Conservation (phyloP, 768 basidiomycete genomes). For the Naganishia vaughanmartiniae region DNA sequence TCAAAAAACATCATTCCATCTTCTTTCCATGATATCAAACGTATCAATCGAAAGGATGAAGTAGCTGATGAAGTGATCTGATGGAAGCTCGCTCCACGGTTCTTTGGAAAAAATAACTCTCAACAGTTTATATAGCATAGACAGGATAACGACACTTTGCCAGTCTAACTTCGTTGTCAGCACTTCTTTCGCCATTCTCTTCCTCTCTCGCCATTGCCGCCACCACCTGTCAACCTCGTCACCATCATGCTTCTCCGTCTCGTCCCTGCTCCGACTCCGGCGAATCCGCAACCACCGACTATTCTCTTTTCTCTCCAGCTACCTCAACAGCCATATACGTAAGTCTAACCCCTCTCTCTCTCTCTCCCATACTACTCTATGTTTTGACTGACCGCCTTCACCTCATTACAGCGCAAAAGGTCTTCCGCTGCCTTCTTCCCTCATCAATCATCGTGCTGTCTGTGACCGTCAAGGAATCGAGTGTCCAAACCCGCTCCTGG, state of each 20-base stretch:
- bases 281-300: constrained; percentile 48
- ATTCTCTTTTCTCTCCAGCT: constrained; percentile 53
- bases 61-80: too few species aligned
- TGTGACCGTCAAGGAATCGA: constrained; percentile 49
- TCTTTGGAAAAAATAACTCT: too few species aligned
- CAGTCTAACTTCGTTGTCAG: too few species aligned
- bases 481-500: constrained; percentile 49
- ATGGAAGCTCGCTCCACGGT: too few species aligned
- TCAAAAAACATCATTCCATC: too few species aligned
- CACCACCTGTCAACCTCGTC: not conserved
- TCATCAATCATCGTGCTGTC: constrained; percentile 45
- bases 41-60: too few species aligned
- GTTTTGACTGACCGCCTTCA: not conserved
- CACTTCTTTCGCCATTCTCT: not conserved
- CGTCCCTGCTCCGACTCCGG: constrained; percentile 43
- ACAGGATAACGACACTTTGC: too few species aligned
- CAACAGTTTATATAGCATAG: too few species aligned
- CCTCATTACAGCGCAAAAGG: constrained; percentile 33
- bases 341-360: constrained; percentile 16
- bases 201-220: not conserved
- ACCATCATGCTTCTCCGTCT: constrained; percentile 51
- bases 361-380: not conserved
- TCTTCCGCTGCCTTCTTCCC: constrained; percentile 49
- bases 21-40: too few species aligned
- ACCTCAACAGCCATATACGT: constrained; percentile 48